These are phyloP conservation scores for Rhizomucor miehei DNA, from an alignment of 371 early-diverging fungal species.

Conservation along the genomic window DNA sequence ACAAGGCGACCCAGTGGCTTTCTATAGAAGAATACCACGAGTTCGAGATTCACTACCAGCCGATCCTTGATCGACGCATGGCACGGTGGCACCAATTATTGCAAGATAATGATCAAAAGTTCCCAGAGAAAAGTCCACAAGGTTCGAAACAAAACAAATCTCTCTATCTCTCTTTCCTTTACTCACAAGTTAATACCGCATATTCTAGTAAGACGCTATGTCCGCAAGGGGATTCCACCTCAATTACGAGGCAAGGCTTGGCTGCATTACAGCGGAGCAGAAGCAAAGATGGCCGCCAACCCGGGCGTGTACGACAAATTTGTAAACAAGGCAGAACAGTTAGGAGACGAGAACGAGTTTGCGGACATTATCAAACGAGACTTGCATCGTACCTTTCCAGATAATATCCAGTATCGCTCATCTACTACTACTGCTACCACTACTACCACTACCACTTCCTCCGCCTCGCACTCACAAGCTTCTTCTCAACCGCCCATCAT, in stretches of 20 bases:
- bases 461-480: too few relatives aligned
- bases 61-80: constrained; percentile 47
- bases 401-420: constrained; percentile 59
- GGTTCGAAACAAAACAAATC: constrained; percentile 21
- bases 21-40: constrained; percentile 44
- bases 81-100: constrained; percentile 54
- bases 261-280: constrained; percentile 84
- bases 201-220: constrained; percentile 67
- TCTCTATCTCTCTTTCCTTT: background rate
- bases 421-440: constrained; percentile 15
- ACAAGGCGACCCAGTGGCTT: constrained; percentile 51
- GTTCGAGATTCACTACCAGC: constrained; percentile 48
- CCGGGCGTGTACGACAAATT: constrained; percentile 61
- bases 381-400: constrained; percentile 84
- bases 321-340: constrained; percentile 48
- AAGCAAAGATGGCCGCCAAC: constrained; percentile 57
- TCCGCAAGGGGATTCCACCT: constrained; percentile 84
- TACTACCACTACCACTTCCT: constrained; percentile 15
- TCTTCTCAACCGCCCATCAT: constrained; percentile 46
- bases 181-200: background rate
- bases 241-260: constrained; percentile 75
- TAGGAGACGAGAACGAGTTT: constrained; percentile 58
- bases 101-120: constrained; percentile 42
- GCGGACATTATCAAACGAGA: constrained; percentile 81
- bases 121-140: constrained; percentile 49